Base-by-base conservation (phyloP, 75 land plant genomes). In the Selaginella moellendorffii region DNA sequence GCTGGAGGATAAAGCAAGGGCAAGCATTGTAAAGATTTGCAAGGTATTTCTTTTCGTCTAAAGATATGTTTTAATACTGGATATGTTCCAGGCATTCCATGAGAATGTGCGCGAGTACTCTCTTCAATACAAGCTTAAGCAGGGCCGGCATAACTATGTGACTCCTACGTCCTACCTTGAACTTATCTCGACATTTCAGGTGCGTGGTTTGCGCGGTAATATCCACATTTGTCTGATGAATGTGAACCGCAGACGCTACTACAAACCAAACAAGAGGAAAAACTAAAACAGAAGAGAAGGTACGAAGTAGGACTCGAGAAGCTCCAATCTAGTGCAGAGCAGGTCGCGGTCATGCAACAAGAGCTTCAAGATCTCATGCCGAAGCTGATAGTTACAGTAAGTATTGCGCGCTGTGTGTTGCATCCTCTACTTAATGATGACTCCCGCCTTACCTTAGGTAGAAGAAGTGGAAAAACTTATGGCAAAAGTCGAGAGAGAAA, bases 21-120 rank as follows among this genome's bases (percentile, higher is more conserved):
- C 63, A 29, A 69, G 65, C 29, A 75, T 75, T 61, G 77, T 75
- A 10, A 31, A 26, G 1, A 75, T 75, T 18, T 75, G 77, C 68
- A 75, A 75, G 73, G 77, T 75, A 58, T 14, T 1, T 36, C 46
- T 36, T 14, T 36, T 14, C 14, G 10, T 36, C 14, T 36, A 14
- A 36, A 5, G 14, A 36, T 36, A 36, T 36, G 46, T 36, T 5
- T 36, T 36, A 36, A 36, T 36, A 14, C n/a, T n/a, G n/a, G n/a
- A n/a, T n/a, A n/a, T n/a, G n/a, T n/a, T 42, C 0, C 68, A 75
- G 77, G 65, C 77, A n/a, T 75, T 75, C 52, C 77, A 75, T 70
- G 77, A 75, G 52, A 65, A 61, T 23, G 73, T 70, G 2, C 61
- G 68, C n/a, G 67, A 63, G 10, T 75, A 70, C 26, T 75, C 77